These are phyloP conservation scores for Trametes meyenii DNA, from an alignment of 768 basidiomycete genomes.

Conservation along the genomic window DNA sequence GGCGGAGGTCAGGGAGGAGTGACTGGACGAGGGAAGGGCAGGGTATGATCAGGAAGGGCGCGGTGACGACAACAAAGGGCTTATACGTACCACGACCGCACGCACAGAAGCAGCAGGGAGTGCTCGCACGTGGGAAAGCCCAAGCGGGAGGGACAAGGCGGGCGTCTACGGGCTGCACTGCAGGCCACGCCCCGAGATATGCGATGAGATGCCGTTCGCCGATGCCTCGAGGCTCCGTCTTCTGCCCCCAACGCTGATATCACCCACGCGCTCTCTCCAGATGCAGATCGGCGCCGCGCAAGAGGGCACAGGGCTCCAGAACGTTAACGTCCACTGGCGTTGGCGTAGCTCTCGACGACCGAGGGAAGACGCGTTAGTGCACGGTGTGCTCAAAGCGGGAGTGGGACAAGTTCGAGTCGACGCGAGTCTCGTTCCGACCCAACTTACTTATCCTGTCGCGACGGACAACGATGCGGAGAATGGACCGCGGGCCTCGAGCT, in stretches of 20 bases:
- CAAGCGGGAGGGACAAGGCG: not conserved
- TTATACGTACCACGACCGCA: conserved; percentile 22
- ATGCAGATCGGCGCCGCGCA: not conserved
- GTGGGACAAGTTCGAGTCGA: not conserved
- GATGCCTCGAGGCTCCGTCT: conserved; percentile 24
- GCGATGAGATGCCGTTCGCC: conserved; percentile 4
- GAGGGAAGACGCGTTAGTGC: no score
- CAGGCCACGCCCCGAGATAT: conserved; percentile 8
- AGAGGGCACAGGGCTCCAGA: conserved; percentile 1
- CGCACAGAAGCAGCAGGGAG: not conserved
- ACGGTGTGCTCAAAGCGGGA: not conserved
- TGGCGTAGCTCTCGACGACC: no score
- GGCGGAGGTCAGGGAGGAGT: conserved; percentile 11
- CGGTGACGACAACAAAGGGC: conserved; percentile 23
- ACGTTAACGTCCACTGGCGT: no score
- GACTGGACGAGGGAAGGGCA: conserved; percentile 19
- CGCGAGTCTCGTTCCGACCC: no score
- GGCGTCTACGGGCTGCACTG: not conserved
- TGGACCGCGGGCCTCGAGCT: conserved; percentile 3
- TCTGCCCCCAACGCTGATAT: not conserved
- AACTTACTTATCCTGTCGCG: not conserved
- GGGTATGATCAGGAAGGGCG: conserved; percentile 20
- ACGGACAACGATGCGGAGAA: conserved; percentile 6
- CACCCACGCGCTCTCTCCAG: not conserved
- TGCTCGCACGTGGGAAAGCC: not conserved